Percentiles rank a stretch among this genome's conserved stretches.
Conservation (phyloP, 148 eudicot genomes). For the Nyssa sinensis region DNA sequence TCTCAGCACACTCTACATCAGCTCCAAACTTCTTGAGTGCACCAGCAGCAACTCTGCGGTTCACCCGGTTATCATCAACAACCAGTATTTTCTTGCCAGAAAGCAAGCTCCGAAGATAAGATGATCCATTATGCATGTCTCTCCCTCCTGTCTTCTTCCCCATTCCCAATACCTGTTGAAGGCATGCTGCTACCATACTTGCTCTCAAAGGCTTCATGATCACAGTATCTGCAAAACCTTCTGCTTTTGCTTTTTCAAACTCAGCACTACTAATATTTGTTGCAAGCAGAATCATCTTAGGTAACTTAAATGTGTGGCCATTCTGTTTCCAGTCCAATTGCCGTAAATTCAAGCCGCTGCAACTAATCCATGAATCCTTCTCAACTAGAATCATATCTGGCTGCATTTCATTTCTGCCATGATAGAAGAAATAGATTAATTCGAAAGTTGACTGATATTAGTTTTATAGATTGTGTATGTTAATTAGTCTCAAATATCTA, state of each 20-base stretch:
- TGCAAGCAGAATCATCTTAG: conserved; percentile 61
- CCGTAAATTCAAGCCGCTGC: conserved; percentile 17
- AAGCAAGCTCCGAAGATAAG: conserved; percentile 41
- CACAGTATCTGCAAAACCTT: conserved; percentile 63
- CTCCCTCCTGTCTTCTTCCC: conserved; percentile 39
- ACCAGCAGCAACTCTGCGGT: conserved; percentile 74
- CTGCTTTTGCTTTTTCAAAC: conserved; percentile 46
- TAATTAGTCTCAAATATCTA: neutral
- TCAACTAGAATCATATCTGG: conserved; percentile 64
- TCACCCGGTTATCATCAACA: conserved; percentile 68
- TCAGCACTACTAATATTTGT: conserved; percentile 43
- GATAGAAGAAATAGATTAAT: neutral
- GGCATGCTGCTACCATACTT: conserved; percentile 69
- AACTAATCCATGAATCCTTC: conserved; percentile 58
- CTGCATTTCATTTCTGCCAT: conserved; percentile 35
- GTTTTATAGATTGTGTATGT: neutral
- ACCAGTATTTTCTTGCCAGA: conserved; percentile 60
- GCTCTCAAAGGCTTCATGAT: conserved; percentile 72
- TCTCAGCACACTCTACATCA: conserved; percentile 58
- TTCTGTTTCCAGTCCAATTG: conserved; percentile 32
- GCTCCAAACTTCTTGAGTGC: conserved; percentile 74
- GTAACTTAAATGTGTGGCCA: conserved; percentile 31
- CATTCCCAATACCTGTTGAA: conserved; percentile 60
- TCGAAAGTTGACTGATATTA: conserved; percentile 2
- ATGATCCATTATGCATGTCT: conserved; percentile 31